Percentiles rank a stretch among this genome's conserved stretches.
These are phyloP conservation scores for Bryum argenteum DNA, from an alignment of 225 moss, liverwort and hornwort species.

Conservation along the genomic window DNA sequence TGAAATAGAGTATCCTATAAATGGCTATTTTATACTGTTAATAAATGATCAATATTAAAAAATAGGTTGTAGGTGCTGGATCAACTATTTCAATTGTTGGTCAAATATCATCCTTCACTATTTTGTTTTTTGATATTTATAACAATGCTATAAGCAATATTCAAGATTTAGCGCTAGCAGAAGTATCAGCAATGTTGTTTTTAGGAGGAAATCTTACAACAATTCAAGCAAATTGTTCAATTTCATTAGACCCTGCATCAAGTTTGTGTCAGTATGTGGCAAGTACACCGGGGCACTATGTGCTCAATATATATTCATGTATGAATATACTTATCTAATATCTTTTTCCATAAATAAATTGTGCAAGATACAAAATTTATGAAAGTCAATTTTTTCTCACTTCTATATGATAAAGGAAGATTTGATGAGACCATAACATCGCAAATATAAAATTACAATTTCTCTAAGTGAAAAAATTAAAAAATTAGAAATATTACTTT, in stretches of 20 bases:
- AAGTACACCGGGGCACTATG: slow-evolving; percentile 34
- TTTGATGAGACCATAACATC: no score
- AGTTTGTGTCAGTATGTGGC: slow-evolving; percentile 42
- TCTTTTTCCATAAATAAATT: not conserved
- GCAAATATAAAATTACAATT: no score
- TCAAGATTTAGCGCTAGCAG: slow-evolving; percentile 31
- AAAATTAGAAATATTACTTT: no score
- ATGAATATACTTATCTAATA: not conserved
- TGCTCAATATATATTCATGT: slow-evolving; percentile 32
- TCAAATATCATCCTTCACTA: slow-evolving; percentile 33
- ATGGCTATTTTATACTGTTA: not conserved
- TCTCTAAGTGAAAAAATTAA: no score
- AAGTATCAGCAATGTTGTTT: slow-evolving; percentile 34
- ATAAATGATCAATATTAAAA: not conserved
- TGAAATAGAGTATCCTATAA: no score
- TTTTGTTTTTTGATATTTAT: slow-evolving; percentile 39
- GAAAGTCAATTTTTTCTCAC: no score
- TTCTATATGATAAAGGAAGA: no score
- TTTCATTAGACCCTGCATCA: slow-evolving; percentile 31
- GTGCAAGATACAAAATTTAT: no score
- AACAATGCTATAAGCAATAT: slow-evolving; percentile 38
- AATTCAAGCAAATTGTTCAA: slow-evolving; percentile 36
- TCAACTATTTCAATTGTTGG: slow-evolving; percentile 36
- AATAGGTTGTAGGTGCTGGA: slow-evolving; percentile 45
- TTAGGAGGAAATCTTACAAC: not conserved